These are phyloP conservation scores for Neodidymelliopsis sp. DNA, from an alignment of 2,329 filamentous ascomycete species.

Conservation along the genomic window DNA sequence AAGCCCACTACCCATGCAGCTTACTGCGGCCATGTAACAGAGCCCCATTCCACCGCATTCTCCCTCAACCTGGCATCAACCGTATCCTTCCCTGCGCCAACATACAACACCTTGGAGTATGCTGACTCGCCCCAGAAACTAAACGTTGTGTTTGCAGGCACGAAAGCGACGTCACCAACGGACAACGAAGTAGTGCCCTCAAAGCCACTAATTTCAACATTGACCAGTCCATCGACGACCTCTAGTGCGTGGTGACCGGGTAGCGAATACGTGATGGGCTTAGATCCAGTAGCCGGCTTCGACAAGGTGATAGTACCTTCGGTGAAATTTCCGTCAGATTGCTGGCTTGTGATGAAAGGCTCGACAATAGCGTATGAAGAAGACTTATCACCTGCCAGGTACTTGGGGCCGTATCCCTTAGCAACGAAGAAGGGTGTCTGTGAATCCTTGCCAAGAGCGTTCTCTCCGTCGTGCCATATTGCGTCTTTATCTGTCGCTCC, in stretches of 20 bases:
- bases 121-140: slow-evolving; percentile 42
- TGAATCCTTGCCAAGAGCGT: slow-evolving; percentile 41
- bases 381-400: slow-evolving; percentile 47
- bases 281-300: slow-evolving; percentile 27
- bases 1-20: background rate
- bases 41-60: slow-evolving; percentile 24
- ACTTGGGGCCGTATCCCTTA: slow-evolving; percentile 57
- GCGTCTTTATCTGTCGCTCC: slow-evolving; percentile 47
- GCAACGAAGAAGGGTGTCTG: slow-evolving; percentile 54
- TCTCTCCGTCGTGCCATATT: slow-evolving; percentile 52
- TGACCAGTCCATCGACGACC: slow-evolving; percentile 49
- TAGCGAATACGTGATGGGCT: slow-evolving; percentile 32
- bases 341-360: slow-evolving; percentile 52
- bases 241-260: slow-evolving; percentile 49
- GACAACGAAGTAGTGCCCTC: slow-evolving; percentile 41
- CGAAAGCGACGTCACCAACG: slow-evolving; percentile 51
- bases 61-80: slow-evolving; percentile 26
- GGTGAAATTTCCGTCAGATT: slow-evolving; percentile 54
- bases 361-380: slow-evolving; percentile 53
- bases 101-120: slow-evolving; percentile 35
- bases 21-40: slow-evolving; percentile 23
- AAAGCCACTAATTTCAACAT: slow-evolving; percentile 40
- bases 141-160: slow-evolving; percentile 45
- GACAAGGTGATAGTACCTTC: slow-evolving; percentile 55
- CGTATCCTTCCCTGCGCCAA: slow-evolving; percentile 27